A percentile compares a stretch with the other conserved stretches of the same genome.
Evolutionary conservation across 2,329 filamentous ascomycete species (phyloP).

Genomic region (Talaromyces sp.): DNA sequence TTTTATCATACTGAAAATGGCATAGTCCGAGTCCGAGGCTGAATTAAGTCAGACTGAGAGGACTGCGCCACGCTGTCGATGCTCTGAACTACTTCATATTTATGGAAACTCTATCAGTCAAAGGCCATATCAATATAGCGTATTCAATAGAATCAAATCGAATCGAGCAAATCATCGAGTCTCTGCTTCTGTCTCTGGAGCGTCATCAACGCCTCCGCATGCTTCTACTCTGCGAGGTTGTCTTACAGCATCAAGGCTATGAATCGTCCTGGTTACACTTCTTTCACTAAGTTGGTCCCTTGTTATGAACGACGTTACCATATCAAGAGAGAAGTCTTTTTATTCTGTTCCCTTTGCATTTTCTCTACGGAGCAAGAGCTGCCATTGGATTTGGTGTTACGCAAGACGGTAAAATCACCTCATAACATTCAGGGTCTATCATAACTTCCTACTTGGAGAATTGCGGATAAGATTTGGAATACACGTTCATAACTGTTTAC

Average conservation of each 20-base stretch:
- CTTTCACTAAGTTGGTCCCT: not conserved
- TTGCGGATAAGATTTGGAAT: too few relatives aligned
- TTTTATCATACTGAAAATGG: not conserved
- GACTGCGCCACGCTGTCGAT: not conserved
- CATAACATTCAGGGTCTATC: not conserved
- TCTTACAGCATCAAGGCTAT: not conserved
- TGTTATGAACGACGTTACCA: not conserved
- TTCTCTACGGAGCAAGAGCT: not conserved
- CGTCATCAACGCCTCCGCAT: not conserved
- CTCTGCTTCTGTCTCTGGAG: not conserved
- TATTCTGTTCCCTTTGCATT: not conserved
- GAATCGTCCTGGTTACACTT: not conserved
- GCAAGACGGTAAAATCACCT: not conserved
- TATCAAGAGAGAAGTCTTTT: not conserved
- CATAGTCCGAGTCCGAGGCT: not conserved
- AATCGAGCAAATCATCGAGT: not conserved
- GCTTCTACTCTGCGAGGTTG: not conserved
- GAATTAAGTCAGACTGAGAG: not conserved
- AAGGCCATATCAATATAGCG: too few relatives aligned
- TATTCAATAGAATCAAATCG: too few relatives aligned
- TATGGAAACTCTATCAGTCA: not conserved
- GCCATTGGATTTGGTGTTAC: not conserved
- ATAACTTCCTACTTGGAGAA: not conserved
- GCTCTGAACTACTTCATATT: not conserved
- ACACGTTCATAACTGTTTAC: too few relatives aligned